Evolutionary conservation across 2,329 filamentous ascomycete genomes (phyloP), one percentile per base, ranked within the genome.

Genomic region (Arthrobotrys sphaeroides): DNA sequence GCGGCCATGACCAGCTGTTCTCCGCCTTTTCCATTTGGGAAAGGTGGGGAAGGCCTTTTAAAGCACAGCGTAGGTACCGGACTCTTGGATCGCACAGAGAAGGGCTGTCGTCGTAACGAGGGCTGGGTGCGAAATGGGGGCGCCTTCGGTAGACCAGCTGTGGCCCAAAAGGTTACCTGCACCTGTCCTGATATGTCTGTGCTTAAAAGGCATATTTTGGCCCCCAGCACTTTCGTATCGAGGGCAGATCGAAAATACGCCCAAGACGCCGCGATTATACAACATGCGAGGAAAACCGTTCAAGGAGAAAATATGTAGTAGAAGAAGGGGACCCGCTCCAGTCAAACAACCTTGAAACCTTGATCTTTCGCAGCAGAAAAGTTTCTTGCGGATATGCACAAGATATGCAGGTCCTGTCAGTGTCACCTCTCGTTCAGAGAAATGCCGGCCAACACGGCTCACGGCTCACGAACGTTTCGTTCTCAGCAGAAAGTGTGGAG

Each of bases 21-120:
- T 68, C 62, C 70, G 62, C 62, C 43, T 74, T 74, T 62, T 59
- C 47, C 28, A 20, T 67, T 68, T 57, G 47, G 72, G 64, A 75
- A 74, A 68, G 69, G 61, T 66, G 69, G 61, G 69, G 53, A 68
- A 66, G 33, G 12, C 47, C 62, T 12, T 16, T 20, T n/a, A 49
- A 51, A 68, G 33, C 57, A 36, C 42, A 42, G 53, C 42, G 26
- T 20, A 49, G 20, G 40, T 61, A 51, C 67, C 57, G 38, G 38
- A 45, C 40, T 72, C 47, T 51, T 64, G 67, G 67, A 62, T 70
- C 57, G 66, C 57, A 51, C 28, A 60, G n/a, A 22, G n/a, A 12
- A 28, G 24, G 61, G 31, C 18, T 53, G 36, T 42, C 5, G 42
- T 69, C 65, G 65, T 69, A 36, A 69, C 53, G 65, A 69, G 53